Evolutionary conservation across 116 monocot species (phyloP), one percentile per base, ranked within the genome.

Genomic region (Papilionanthe hybrid): DNA sequence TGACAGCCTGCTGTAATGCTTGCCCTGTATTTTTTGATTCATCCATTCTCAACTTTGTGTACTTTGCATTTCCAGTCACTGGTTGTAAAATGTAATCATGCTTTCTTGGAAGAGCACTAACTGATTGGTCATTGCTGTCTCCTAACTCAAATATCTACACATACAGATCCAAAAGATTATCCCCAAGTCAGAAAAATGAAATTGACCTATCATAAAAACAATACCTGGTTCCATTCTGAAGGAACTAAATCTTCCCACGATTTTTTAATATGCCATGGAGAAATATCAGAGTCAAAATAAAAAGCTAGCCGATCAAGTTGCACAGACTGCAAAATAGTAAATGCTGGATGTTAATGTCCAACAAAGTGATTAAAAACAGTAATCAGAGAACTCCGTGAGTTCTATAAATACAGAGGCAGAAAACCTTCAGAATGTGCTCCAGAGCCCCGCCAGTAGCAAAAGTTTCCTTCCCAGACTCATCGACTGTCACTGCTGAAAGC

Each of bases 381-480:
- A 63, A 63, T 63, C 20, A 73, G 20, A 73, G 44, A 44, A 73
- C 44, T 18, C n/a, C n/a, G n/a, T 22, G 10, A 73, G 20, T 43
- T 29, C 23, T 73, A 44, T 45, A 73, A 9, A 0, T 5, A 71
- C 4, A 22, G 44, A 44, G n/a, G 44, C 43, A 73, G n/a, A 9
- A 57, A 77, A 89, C 99, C 91, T 99, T 99, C 78, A 91, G 91
- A 81, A 99, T 88, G 77, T 84, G 95, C 17, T 93, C 95, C 56
- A 99, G 82, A 79, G 91, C 93, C 72, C 91, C 99, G 5, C 95
- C 99, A 79, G 95, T 99, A 47, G 86, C 99, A 92, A 99, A 99
- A 56, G 90, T 93, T 90, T 99, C 99, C 53, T 82, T 92, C 0
- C 99, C 95, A 85, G 75, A 79, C 80, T 99, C 92, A 92, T 99